These are phyloP conservation scores for Cephalotrichum gorgonifer DNA, from an alignment of 2,329 filamentous ascomycete species.

Conservation along the genomic window DNA sequence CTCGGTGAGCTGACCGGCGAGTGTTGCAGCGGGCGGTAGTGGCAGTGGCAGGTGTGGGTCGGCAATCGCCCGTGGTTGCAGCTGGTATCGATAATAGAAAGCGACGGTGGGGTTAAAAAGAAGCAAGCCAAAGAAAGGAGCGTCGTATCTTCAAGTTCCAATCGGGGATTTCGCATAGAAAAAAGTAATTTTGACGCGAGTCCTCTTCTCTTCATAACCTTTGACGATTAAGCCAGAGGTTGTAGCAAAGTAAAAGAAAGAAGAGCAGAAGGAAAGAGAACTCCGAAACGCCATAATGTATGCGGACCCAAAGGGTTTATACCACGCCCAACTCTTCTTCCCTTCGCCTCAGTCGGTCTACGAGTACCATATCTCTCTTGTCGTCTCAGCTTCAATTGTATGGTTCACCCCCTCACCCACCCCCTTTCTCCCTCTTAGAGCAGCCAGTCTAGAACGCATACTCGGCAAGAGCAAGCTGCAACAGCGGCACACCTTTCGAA, in stretches of 20 bases:
- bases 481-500: not conserved
- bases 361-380: not conserved
- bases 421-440: not conserved
- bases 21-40: too few species aligned
- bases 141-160: too few species aligned
- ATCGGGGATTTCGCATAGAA: too few species aligned
- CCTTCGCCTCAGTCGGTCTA: not conserved
- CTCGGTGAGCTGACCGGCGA: too few species aligned
- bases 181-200: not conserved
- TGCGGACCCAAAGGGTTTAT: slow-evolving; percentile 2
- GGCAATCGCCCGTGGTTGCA: too few species aligned
- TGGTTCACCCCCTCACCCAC: not conserved
- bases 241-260: not conserved
- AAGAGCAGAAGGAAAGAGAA: not conserved
- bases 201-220: not conserved
- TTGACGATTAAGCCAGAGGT: not conserved
- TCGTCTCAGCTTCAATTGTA: slow-evolving; percentile 1
- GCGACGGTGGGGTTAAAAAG: too few species aligned
- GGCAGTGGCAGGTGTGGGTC: too few species aligned
- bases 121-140: too few species aligned
- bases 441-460: too few species aligned
- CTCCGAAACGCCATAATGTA: not conserved
- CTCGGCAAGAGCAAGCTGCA: not conserved
- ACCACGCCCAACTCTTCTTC: not conserved
- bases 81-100: too few species aligned